A percentile compares a stretch with the other conserved stretches of the same genome.
Conservation (phyloP, 192 early-diverging fungal genomes). For the Gigaspora rosea region DNA sequence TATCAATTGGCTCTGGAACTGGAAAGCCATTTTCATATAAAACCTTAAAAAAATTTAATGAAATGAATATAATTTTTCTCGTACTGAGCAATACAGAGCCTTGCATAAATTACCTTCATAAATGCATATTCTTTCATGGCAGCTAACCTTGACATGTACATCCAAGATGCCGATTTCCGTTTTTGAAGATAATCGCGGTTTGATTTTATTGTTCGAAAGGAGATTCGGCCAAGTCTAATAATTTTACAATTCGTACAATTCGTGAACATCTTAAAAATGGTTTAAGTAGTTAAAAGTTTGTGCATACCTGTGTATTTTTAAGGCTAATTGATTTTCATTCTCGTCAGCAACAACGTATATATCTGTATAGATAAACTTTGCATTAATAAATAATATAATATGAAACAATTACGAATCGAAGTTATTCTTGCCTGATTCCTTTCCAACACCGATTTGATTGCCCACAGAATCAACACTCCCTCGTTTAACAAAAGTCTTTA, state of each 20-base stretch:
- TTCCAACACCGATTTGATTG: conserved; percentile 99
- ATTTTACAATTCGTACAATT: neutral
- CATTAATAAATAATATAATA: neutral
- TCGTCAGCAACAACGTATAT: conserved; percentile 97
- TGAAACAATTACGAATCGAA: neutral
- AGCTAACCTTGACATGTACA: conserved; percentile 98
- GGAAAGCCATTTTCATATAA: conserved; percentile 95
- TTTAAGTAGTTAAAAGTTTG: neutral
- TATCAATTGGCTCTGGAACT: conserved; percentile 91
- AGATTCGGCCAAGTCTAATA: conserved; percentile 85
- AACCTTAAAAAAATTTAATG: conserved; percentile 6
- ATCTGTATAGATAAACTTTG: conserved; percentile 53
- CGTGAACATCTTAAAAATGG: no score
- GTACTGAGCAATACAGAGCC: neutral
- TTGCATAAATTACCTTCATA: conserved; percentile 77
- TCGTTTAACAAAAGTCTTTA: conserved; percentile 88
- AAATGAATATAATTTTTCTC: conserved; percentile 18
- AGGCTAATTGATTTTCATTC: conserved; percentile 84
- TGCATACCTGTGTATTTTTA: conserved; percentile 87
- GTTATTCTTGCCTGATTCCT: conserved; percentile 76
- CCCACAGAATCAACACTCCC: conserved; percentile 91
- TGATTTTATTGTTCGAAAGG: conserved; percentile 95
- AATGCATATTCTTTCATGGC: conserved; percentile 99
- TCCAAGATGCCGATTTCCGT: conserved; percentile 95
- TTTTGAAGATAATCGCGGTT: conserved; percentile 97